Conservation (phyloP, 192 early-diverging fungal species). For the Geranomyces michiganensis region DNA sequence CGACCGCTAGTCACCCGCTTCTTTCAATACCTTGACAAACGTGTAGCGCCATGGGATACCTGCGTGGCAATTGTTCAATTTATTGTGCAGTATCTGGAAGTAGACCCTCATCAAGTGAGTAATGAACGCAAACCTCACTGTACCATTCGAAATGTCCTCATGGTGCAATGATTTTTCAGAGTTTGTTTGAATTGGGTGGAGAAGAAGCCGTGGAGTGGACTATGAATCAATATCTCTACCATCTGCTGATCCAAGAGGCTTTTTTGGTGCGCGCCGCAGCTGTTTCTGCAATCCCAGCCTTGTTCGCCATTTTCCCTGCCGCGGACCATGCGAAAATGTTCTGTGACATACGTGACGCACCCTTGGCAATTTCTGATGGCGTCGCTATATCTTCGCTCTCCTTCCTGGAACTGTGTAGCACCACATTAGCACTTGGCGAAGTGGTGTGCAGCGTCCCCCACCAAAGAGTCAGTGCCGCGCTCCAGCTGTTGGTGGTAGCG, state of each 20-base stretch:
- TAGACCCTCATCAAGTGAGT: constrained; percentile 4
- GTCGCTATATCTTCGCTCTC: background rate
- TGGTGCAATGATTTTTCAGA: constrained; percentile 2
- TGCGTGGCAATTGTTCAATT: constrained; percentile 3
- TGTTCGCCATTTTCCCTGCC: constrained; percentile 22
- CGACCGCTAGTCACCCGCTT: constrained; percentile 7
- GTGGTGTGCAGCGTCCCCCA: background rate
- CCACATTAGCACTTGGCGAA: background rate
- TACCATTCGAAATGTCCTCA: background rate
- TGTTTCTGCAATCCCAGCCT: background rate
- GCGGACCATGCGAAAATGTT: constrained; percentile 24
- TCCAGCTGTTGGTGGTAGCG: background rate
- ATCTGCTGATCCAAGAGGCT: constrained; percentile 24
- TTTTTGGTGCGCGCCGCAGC: constrained; percentile 12
- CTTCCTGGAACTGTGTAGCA: background rate
- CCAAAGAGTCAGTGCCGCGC: background rate
- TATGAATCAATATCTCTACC: background rate
- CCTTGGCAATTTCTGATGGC: background rate
- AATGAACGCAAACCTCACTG: background rate
- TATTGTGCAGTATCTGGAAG: background rate
- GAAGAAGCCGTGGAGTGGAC: constrained; percentile 12
- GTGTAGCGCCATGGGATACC: background rate
- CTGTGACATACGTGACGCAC: constrained; percentile 17
- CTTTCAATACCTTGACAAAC: background rate
- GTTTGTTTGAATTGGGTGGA: background rate